Evolutionary conservation across 306 rosid genomes (phyloP).

Genomic region (Citrullus amarus): DNA sequence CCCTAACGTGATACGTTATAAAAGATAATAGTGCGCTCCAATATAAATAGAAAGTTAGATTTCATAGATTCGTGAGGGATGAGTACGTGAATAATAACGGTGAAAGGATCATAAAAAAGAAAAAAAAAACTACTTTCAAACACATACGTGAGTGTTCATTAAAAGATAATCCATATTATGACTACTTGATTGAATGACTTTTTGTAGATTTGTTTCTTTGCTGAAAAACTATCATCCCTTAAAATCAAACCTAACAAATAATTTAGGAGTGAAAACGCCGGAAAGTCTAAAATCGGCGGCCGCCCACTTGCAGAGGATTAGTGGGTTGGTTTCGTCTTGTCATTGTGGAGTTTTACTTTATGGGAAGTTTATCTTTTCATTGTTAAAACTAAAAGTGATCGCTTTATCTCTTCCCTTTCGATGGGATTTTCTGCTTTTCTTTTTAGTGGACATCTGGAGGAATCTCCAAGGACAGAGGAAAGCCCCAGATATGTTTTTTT

Average conservation of each 20-base stretch:
- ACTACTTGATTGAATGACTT: too few relatives aligned
- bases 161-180: too few relatives aligned
- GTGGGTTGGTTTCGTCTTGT: background rate
- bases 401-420: background rate
- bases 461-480: slow-evolving; percentile 23
- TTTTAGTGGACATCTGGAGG: slow-evolving; percentile 2
- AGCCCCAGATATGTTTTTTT: background rate
- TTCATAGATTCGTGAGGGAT: too few relatives aligned
- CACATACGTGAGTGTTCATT: too few relatives aligned
- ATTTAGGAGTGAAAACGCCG: background rate
- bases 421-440: background rate
- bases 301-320: background rate
- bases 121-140: too few relatives aligned
- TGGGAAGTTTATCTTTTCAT: background rate
- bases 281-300: background rate
- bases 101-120: too few relatives aligned
- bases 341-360: background rate
- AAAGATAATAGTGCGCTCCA: too few relatives aligned
- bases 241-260: background rate
- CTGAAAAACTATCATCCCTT: too few relatives aligned
- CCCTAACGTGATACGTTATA: too few relatives aligned
- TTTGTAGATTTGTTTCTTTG: too few relatives aligned
- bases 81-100: too few relatives aligned
- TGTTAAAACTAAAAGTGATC: background rate
- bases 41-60: too few relatives aligned